These are phyloP conservation scores for Boletus pseudo-olivaceus DNA, from an alignment of 768 basidiomycete genomes.

Conservation along the genomic window DNA sequence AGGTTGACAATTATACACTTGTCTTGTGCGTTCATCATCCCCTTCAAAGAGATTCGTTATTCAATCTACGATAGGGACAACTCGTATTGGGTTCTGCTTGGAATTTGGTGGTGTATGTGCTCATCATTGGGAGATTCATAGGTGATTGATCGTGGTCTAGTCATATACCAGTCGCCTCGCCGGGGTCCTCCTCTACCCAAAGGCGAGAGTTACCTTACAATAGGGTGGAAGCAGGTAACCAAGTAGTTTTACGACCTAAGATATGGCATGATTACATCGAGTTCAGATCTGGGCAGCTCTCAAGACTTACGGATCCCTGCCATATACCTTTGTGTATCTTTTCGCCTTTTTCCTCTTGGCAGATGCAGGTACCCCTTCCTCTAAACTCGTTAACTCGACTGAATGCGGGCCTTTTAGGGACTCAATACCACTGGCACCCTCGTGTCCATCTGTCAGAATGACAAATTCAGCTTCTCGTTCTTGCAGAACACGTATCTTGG, in stretches of 20 bases:
- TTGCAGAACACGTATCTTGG: constrained; percentile 78
- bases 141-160: constrained; percentile 32
- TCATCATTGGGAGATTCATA: background rate
- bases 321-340: constrained; percentile 80
- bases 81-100: constrained; percentile 71
- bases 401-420: constrained; percentile 42
- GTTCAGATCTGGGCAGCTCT: constrained; percentile 70
- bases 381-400: background rate
- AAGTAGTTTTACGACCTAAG: background rate
- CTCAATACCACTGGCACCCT: constrained; percentile 78
- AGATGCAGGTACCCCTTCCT: constrained; percentile 46
- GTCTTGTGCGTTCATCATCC: constrained; percentile 50
- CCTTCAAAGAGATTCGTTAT: background rate
- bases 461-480: constrained; percentile 79
- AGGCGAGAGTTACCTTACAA: constrained; percentile 70
- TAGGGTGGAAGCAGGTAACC: constrained; percentile 80
- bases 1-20: constrained; percentile 71
- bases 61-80: constrained; percentile 47
- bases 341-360: constrained; percentile 75
- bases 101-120: constrained; percentile 84
- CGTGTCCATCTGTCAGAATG: constrained; percentile 73
- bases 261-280: background rate
- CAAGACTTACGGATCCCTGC: constrained; percentile 73
- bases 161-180: constrained; percentile 82
- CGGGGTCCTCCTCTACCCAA: constrained; percentile 77